A percentile compares a stretch with the other conserved stretches of the same genome.
These are phyloP conservation scores for Amylocystis lapponica DNA, from an alignment of 768 basidiomycete genomes.

Conservation along the genomic window DNA sequence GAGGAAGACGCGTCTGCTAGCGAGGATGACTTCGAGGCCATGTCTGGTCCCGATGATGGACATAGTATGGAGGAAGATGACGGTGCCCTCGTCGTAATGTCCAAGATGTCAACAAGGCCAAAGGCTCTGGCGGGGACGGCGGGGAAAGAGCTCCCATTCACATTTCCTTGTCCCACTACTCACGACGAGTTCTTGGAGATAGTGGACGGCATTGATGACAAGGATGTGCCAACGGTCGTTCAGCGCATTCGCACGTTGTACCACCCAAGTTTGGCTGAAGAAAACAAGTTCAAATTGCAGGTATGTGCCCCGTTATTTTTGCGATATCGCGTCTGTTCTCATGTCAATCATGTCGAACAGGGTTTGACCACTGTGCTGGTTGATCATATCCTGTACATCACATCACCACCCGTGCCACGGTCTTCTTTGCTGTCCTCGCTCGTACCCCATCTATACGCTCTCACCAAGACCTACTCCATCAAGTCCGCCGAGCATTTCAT, in stretches of 20 bases:
- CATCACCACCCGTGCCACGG: slow-evolving; percentile 56
- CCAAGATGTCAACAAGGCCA: no score
- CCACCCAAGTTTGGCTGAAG: slow-evolving; percentile 87
- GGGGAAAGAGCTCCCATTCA: slow-evolving; percentile 76
- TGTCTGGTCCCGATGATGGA: slow-evolving; percentile 32
- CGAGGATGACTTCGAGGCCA: slow-evolving; percentile 31
- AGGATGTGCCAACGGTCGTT: slow-evolving; percentile 72
- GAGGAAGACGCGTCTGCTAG: slow-evolving; percentile 31
- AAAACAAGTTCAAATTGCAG: slow-evolving; percentile 91
- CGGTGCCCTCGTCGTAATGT: no score
- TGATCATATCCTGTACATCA: slow-evolving; percentile 80
- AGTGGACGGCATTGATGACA: slow-evolving; percentile 58
- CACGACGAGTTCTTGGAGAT: slow-evolving; percentile 92
- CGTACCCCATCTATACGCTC: slow-evolving; percentile 70
- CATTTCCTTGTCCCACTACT: slow-evolving; percentile 80
- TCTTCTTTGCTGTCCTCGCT: slow-evolving; percentile 59
- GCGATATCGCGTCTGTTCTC: not conserved
- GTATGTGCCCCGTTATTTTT: slow-evolving; percentile 36
- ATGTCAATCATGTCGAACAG: slow-evolving; percentile 33
- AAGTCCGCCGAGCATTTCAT: slow-evolving; percentile 75
- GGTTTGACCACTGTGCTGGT: slow-evolving; percentile 70
- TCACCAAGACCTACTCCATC: slow-evolving; percentile 78
- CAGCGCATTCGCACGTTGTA: slow-evolving; percentile 88
- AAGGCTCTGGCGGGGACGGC: slow-evolving; percentile 31
- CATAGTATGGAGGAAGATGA: slow-evolving; percentile 39